A percentile compares a stretch with the other conserved stretches of the same genome.
Conservation (phyloP, 2,329 filamentous ascomycete species). For the Fusarium pseudonygamai region DNA sequence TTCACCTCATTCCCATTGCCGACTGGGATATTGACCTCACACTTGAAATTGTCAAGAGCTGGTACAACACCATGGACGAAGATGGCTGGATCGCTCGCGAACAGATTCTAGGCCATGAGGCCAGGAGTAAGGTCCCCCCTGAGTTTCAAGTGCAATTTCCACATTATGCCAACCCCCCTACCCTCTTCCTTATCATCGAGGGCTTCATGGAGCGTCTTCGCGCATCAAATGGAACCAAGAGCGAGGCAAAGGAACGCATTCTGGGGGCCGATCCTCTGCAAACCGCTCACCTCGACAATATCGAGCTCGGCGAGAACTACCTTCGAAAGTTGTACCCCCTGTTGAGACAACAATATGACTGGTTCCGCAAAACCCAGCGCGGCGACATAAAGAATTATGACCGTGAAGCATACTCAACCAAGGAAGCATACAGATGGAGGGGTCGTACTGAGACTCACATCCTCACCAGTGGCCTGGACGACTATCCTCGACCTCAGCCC, state of each 20-base stretch:
- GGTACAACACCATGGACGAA: constrained; percentile 95
- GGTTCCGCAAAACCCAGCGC: constrained; percentile 92
- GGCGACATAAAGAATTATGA: constrained; percentile 94
- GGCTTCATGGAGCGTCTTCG: constrained; percentile 83
- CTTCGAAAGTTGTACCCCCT: constrained; percentile 84
- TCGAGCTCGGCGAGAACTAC: constrained; percentile 74
- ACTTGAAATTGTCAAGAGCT: constrained; percentile 88
- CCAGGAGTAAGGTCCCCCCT: constrained; percentile 89
- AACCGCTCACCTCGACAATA: constrained; percentile 73
- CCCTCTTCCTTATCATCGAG: constrained; percentile 89
- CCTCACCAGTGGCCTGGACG: constrained; percentile 92
- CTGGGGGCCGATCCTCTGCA: constrained; percentile 59
- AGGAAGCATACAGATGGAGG: constrained; percentile 94
- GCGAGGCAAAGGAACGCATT: constrained; percentile 55
- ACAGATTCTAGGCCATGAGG: constrained; percentile 91
- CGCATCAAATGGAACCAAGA: constrained; percentile 59
- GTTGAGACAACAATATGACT: constrained; percentile 88
- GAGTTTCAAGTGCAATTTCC: constrained; percentile 98
- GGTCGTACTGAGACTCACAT: constrained; percentile 88
- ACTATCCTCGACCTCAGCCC: constrained; percentile 93
- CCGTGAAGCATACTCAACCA: constrained; percentile 85
- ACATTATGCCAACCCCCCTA: constrained; percentile 96
- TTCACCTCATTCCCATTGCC: constrained; percentile 88
- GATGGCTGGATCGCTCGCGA: constrained; percentile 98
- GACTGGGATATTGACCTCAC: constrained; percentile 95